Evolutionary conservation across 495 filamentous ascomycete genomes (phyloP).

Genomic region (Cryomyces antarcticus): DNA sequence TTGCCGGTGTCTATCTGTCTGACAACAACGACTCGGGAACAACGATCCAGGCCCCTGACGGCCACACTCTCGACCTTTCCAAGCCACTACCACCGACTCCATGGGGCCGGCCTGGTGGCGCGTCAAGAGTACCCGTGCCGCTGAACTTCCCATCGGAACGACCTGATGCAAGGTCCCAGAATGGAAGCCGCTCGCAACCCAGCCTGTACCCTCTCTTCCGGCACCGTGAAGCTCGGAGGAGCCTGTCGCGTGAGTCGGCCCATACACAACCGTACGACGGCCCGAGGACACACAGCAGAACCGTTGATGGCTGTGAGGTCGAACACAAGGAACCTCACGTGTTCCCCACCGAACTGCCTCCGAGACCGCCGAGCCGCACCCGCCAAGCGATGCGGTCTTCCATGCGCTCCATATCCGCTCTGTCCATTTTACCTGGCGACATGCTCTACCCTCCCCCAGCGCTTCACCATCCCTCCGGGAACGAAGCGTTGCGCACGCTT

Average conservation of each 20-base stretch:
- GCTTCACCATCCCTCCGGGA: background rate
- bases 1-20: background rate
- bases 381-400: background rate
- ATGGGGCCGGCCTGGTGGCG: too few relatives aligned
- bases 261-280: background rate
- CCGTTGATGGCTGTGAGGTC: background rate
- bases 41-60: background rate
- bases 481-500: background rate
- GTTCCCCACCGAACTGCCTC: background rate
- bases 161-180: background rate
- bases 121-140: too few relatives aligned
- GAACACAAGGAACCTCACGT: background rate
- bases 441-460: constrained; percentile 2
- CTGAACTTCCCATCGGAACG: background rate
- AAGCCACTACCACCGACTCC: too few relatives aligned
- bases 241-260: background rate
- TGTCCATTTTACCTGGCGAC: constrained; percentile 1
- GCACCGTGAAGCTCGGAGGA: background rate
- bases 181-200: background rate
- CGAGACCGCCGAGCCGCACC: background rate
- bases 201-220: background rate
- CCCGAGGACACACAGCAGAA: background rate
- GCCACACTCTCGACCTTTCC: background rate
- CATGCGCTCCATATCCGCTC: background rate
- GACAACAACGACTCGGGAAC: background rate